Evolutionary conservation across 2,329 filamentous ascomycete species (phyloP), one percentile per base, ranked within the genome.

Genomic region (Nemania serpens): DNA sequence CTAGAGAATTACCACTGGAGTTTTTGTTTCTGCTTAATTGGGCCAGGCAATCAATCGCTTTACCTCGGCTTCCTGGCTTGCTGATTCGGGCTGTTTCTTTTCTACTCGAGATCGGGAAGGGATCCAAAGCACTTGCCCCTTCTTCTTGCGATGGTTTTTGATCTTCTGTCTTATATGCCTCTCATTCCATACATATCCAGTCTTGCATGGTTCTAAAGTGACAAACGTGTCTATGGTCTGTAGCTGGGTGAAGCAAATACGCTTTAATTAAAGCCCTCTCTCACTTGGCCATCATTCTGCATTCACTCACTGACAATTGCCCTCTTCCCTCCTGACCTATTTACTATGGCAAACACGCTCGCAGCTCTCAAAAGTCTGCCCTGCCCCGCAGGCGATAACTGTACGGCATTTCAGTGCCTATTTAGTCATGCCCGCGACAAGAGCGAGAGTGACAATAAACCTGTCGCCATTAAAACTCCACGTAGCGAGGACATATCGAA

Each of bases 351-450:
- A 39, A 62, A 59, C 46, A 67, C 71, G 29, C 64, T 74, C 39
- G 69, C 70, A 12, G 65, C 70, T 42, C 78, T 83, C 63, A 83
- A 82, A 66, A 77, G 77, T 60, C 78, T 84, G 49, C 79, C 80
- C 10, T 84, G 81, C 65, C 81, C 81, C 5, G 80, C 79, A 18
- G 81, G 81, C 52, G 74, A 77, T 48, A 73, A 62, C 2, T 84
- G 81, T 67, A 80, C 76, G 9, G 80, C 81, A 15, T 82, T 81
- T 66, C 75, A 79, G 61, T 84, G 81, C 66, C 76, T 83, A 41
- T 84, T 84, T 66, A 78, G 79, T 29, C 80, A 83, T 65, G 71
- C 72, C 36, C 69, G 68, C 18, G 77, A 81, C 33, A 34, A 25
- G 36, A 54, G 33, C 15, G 70, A 61, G 20, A 54, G 69, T 13